A percentile compares a stretch with the other conserved stretches of the same genome.
These are phyloP conservation scores for Camillea tinctor DNA, from an alignment of 2,329 filamentous ascomycete species.

Conservation along the genomic window DNA sequence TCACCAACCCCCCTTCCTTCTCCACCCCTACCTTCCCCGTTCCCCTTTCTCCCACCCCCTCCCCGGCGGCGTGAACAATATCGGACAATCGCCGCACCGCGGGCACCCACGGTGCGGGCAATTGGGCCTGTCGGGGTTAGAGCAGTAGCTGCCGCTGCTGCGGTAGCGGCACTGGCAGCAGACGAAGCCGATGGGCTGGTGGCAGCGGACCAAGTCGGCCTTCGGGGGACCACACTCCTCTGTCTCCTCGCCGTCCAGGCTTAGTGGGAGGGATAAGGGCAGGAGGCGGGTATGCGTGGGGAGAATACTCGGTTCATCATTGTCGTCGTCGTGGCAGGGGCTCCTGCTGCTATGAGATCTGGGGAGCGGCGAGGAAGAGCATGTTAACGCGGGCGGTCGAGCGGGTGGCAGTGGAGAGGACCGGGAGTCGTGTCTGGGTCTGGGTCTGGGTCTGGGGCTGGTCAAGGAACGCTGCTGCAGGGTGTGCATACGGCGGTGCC, in stretches of 20 bases:
- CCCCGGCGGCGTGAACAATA: slow-evolving; percentile 21
- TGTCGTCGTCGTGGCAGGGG: too few relatives aligned
- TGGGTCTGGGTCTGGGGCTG: neutral
- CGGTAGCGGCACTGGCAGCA: slow-evolving; percentile 26
- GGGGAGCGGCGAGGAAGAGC: too few relatives aligned
- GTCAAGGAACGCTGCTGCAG: neutral
- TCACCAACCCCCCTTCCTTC: too few relatives aligned
- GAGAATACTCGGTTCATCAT: neutral
- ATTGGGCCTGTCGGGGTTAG: slow-evolving; percentile 21
- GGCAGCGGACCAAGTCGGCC: neutral
- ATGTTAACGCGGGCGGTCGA: neutral
- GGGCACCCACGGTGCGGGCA: slow-evolving; percentile 24
- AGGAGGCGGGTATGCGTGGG: too few relatives aligned
- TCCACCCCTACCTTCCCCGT: too few relatives aligned
- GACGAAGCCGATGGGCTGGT: slow-evolving; percentile 30
- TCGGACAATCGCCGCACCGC: slow-evolving; percentile 24
- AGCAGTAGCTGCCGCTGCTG: slow-evolving; percentile 27
- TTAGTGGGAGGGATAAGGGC: too few relatives aligned
- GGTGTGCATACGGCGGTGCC: neutral
- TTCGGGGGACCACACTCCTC: too few relatives aligned
- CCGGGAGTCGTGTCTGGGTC: neutral
- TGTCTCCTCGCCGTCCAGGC: too few relatives aligned
- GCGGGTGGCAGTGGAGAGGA: neutral
- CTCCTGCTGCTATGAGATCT: too few relatives aligned
- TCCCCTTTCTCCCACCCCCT: too few relatives aligned